Base-by-base conservation (phyloP, 495 filamentous ascomycete genomes). In the Neurospora africana region DNA sequence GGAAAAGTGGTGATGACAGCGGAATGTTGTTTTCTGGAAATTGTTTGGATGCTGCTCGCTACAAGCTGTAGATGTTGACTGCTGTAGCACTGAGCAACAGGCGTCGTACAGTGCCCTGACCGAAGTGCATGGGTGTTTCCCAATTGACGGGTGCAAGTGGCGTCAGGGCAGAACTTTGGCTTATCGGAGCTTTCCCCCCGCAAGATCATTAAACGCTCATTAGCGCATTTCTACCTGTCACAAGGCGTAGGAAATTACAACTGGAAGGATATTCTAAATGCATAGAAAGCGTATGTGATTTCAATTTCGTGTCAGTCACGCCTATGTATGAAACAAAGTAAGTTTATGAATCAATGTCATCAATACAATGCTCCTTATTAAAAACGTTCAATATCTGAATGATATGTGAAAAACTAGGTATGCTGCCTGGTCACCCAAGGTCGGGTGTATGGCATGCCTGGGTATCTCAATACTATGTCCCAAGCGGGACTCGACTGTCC, bases 121-220 rank as follows among this genome's bases (percentile, higher is more conserved):
- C 30, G 27, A 44, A 41, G 40, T 41, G 17, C 43, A 30, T 27
- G 41, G 40, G 21, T 68, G 53, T 36, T 36, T 68, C 23, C 70
- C 41, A 33, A 39, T 33, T 43, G 41, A 33, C 39, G 47, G 36
- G 38, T 33, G 38, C 53, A 61, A 53, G 33, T 69, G 67, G 70
- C 73, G 73, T 69, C 70, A 71, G n/a, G n/a, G n/a, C n/a, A n/a
- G 61, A 74, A 74, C 40, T 74, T 61, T 71, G 70, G 68, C 72
- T 73, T 73, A 73, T 73, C 72, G 30, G 53, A 15, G 21, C 5
- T 7, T 13, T 13, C 0, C 2, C 44, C 11, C 47, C 47, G 47
- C 2, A 53, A 53, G 4, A 13, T 27, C 9, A 27, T 4, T 53
- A 9, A 11, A 23, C 10, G 0, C 44, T 2, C 0, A 1, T 27